Percentiles rank a stretch among this genome's conserved stretches.
Conservation (phyloP, 768 basidiomycete genomes). For the Boletellus ananiceps region DNA sequence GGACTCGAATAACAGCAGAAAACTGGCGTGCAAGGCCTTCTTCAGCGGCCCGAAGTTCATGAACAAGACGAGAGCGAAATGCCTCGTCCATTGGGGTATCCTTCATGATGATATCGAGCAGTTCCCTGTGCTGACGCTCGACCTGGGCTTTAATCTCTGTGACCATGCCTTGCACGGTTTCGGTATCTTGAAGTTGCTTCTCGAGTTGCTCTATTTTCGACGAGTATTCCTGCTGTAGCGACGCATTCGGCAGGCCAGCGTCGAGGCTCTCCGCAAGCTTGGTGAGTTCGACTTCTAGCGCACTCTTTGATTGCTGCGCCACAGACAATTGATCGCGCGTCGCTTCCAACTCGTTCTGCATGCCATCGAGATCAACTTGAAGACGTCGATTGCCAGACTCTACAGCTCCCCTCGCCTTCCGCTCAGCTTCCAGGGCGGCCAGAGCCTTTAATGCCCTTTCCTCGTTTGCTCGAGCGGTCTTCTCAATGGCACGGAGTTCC, state of each 20-base stretch:
- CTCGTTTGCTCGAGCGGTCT: conserved; percentile 56
- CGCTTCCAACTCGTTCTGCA: conserved; percentile 53
- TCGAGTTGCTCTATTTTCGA: conserved; percentile 59
- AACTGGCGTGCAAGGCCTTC: conserved; percentile 32
- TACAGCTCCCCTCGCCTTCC: conserved; percentile 57
- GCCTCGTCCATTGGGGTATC: conserved; percentile 53
- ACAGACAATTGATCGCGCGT: conserved; percentile 48
- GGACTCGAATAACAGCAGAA: conserved; percentile 29
- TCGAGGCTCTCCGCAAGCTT: conserved; percentile 60
- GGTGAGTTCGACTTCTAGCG: conserved; percentile 63
- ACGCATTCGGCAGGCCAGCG: conserved; percentile 48
- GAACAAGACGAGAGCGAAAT: conserved; percentile 58
- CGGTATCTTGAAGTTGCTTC: conserved; percentile 53
- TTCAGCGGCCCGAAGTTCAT: conserved; percentile 59
- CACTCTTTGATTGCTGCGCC: conserved; percentile 58
- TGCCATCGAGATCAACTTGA: conserved; percentile 55
- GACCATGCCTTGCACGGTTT: conserved; percentile 45
- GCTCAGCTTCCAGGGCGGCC: conserved; percentile 62
- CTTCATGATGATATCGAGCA: conserved; percentile 59
- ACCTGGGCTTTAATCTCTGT: conserved; percentile 57
- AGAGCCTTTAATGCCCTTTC: conserved; percentile 53
- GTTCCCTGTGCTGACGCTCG: conserved; percentile 66
- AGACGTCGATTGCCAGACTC: conserved; percentile 58
- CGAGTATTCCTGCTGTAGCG: conserved; percentile 62
- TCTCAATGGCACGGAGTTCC: conserved; percentile 65